phyloP scores from a whole-genome alignment of 2,329 filamentous ascomycete species.

The Colletotrichum tanaceti region DNA sequence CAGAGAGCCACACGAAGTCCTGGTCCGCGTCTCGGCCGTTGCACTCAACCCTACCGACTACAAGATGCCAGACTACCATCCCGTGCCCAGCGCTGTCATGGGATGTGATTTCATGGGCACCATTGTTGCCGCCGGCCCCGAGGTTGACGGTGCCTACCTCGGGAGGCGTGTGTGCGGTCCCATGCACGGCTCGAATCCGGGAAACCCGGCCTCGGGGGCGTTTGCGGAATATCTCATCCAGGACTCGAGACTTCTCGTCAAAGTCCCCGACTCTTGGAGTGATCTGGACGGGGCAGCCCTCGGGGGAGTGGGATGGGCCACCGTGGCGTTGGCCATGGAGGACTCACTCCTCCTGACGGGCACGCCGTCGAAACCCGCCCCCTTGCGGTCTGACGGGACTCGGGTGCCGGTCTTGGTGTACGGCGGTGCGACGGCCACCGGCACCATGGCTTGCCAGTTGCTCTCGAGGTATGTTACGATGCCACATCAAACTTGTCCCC shows the following conservation, averaged over 20 bases:
- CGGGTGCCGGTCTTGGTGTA: conserved; percentile 46
- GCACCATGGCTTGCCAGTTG: conserved; percentile 47
- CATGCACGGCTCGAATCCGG: background rate
- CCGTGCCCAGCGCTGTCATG: conserved; percentile 18
- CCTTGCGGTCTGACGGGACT: conserved; percentile 21
- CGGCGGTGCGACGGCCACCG: conserved; percentile 46
- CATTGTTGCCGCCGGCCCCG: too few species aligned
- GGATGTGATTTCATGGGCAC: conserved; percentile 44
- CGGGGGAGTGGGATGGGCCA: conserved; percentile 45
- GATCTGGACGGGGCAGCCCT: conserved; percentile 44
- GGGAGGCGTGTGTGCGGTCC: background rate
- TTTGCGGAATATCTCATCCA: conserved; percentile 9
- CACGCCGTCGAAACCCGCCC: conserved; percentile 35
- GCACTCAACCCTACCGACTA: conserved; percentile 46
- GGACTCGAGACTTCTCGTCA: conserved; percentile 31
- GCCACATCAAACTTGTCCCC: too few species aligned
- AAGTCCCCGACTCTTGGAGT: conserved; percentile 42
- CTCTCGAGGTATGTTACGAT: conserved; percentile 45
- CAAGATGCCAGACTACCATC: conserved; percentile 45
- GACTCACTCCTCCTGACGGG: conserved; percentile 11
- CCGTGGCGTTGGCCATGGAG: conserved; percentile 28
- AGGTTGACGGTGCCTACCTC: background rate
- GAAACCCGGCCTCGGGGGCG: background rate
- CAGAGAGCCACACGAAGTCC: conserved; percentile 36
- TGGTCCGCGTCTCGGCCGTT: conserved; percentile 44